These are phyloP conservation scores for Marasmius fiardii DNA, from an alignment of 1,284 basidiomycete species.

Conservation along the genomic window DNA sequence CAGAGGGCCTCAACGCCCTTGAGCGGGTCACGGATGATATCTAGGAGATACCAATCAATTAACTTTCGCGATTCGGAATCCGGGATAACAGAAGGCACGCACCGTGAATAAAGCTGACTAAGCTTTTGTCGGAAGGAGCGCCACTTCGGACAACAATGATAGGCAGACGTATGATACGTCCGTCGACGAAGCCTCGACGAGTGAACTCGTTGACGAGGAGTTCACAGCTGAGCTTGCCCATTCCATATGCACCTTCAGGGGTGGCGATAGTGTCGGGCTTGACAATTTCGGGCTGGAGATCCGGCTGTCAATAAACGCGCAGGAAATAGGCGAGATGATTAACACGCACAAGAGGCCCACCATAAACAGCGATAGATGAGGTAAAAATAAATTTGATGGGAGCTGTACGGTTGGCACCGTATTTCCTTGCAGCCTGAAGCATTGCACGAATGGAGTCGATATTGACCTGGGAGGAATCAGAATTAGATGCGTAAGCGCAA, in stretches of 20 bases:
- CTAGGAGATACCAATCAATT: constrained; percentile 20
- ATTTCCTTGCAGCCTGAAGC: constrained; percentile 42
- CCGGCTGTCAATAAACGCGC: not conserved
- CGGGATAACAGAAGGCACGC: constrained; percentile 4
- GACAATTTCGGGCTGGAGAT: constrained; percentile 40
- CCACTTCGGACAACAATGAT: constrained; percentile 62
- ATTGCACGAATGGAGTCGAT: constrained; percentile 55
- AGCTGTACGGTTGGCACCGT: constrained; percentile 27
- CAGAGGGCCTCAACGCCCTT: constrained; percentile 48
- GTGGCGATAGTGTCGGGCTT: constrained; percentile 50
- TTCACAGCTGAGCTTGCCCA: constrained; percentile 57
- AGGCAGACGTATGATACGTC: constrained; percentile 58
- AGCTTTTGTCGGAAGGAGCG: constrained; percentile 52
- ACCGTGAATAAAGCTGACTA: constrained; percentile 58
- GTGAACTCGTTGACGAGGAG: constrained; percentile 63
- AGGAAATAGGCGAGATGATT: not conserved
- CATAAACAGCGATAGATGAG: constrained; percentile 64
- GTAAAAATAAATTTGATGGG: constrained; percentile 58
- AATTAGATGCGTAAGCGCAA: not conserved
- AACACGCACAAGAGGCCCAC: constrained; percentile 47
- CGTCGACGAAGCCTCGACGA: constrained; percentile 59
- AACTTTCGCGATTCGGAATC: not conserved
- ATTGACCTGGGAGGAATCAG: constrained; percentile 56
- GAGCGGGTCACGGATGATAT: constrained; percentile 64
- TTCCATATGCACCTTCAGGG: constrained; percentile 57